Conservation (phyloP, 2,329 filamentous ascomycete genomes). For the Phaeosphaeriaceae sp. region DNA sequence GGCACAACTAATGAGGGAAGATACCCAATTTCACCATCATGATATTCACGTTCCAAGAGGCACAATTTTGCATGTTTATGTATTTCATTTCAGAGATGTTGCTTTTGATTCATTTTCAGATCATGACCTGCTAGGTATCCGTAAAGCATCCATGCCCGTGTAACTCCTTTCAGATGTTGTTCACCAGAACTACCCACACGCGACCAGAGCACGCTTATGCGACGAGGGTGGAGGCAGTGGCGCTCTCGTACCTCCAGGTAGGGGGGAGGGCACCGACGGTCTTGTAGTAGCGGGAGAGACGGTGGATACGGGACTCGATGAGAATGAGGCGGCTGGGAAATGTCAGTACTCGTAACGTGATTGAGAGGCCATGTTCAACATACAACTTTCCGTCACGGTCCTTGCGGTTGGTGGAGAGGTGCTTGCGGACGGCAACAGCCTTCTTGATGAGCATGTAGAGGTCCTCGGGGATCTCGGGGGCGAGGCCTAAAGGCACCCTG, state of each 20-base stretch:
- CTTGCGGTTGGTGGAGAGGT: slow-evolving; percentile 99
- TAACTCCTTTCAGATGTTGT: slow-evolving; percentile 46
- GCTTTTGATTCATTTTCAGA: slow-evolving; percentile 50
- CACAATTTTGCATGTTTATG: slow-evolving; percentile 14
- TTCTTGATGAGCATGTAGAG: slow-evolving; percentile 99
- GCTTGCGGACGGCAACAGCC: slow-evolving; percentile 92
- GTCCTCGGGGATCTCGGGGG: slow-evolving; percentile 98
- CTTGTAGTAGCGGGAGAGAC: slow-evolving; percentile 99
- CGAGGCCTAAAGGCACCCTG: slow-evolving; percentile 75
- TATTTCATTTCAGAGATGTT: slow-evolving; percentile 37
- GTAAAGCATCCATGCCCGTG: slow-evolving; percentile 46
- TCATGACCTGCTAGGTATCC: slow-evolving; percentile 44
- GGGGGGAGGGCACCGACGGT: slow-evolving; percentile 83
- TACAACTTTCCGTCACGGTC: slow-evolving; percentile 99
- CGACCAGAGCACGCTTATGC: slow-evolving; percentile 50
- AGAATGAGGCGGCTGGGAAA: slow-evolving; percentile 84
- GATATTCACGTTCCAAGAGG: slow-evolving; percentile 12
- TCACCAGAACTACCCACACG: slow-evolving; percentile 29
- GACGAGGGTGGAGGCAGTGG: slow-evolving; percentile 72
- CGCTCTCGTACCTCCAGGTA: slow-evolving; percentile 99
- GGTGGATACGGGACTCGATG: slow-evolving; percentile 99
- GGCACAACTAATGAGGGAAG: too few relatives aligned
- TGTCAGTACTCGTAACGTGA: slow-evolving; percentile 15
- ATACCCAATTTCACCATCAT: slow-evolving; percentile 28
- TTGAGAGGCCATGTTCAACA: slow-evolving; percentile 11